A percentile compares a stretch with the other conserved stretches of the same genome.
Evolutionary conservation across 352 stramenopile species (phyloP).

Genomic region (Blastocystis sp.): DNA sequence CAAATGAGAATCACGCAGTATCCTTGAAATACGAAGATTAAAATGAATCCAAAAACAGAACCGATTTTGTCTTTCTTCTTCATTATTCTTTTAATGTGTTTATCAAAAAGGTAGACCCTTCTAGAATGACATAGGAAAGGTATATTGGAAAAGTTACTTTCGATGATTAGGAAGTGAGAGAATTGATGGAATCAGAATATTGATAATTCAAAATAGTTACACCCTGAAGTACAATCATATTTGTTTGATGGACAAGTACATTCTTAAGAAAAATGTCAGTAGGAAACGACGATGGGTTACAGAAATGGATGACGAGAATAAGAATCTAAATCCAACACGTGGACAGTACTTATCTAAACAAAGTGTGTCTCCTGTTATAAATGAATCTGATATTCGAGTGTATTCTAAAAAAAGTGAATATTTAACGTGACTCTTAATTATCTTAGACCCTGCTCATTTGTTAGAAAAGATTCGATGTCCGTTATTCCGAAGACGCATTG

Average conservation of each 20-base stretch:
- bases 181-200: background rate
- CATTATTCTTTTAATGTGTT: background rate
- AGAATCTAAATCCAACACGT: background rate
- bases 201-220: background rate
- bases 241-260: slow-evolving; percentile 29
- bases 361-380: background rate
- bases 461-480: background rate
- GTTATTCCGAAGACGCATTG: background rate
- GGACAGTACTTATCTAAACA: background rate
- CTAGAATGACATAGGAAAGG: background rate
- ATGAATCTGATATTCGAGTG: slow-evolving; percentile 15
- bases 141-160: background rate
- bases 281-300: slow-evolving; percentile 4
- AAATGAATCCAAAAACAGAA: background rate
- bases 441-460: background rate
- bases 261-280: slow-evolving; percentile 20
- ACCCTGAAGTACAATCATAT: background rate
- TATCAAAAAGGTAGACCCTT: background rate
- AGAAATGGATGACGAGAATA: background rate
- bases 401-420: slow-evolving; percentile 8
- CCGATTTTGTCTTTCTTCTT: background rate
- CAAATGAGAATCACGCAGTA: background rate
- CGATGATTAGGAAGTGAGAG: background rate
- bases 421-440: background rate
- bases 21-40: background rate